Percentiles rank a stretch among this genome's conserved stretches.
These are phyloP conservation scores for Ophiocordyceps camponoti-floridani DNA, from an alignment of 2,329 filamentous ascomycete species.

Conservation along the genomic window DNA sequence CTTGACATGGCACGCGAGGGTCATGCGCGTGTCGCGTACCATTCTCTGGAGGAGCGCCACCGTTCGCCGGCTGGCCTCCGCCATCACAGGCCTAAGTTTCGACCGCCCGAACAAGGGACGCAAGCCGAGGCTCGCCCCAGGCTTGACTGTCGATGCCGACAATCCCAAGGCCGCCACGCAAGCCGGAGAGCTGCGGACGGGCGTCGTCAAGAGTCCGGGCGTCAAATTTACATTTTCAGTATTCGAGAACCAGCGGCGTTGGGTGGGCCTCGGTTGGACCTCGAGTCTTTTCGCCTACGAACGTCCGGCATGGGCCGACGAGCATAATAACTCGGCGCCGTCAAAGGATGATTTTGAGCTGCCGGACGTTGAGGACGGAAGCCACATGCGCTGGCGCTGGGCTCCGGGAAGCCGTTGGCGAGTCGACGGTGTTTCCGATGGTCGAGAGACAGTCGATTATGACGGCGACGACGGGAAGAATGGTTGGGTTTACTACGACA, in stretches of 20 bases:
- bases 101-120: constrained; percentile 25
- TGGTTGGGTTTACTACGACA: constrained; percentile 97
- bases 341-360: constrained; percentile 52
- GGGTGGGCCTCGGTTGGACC: constrained; percentile 92
- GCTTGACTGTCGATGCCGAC: constrained; percentile 6
- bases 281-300: constrained; percentile 82
- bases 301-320: constrained; percentile 82
- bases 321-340: constrained; percentile 70
- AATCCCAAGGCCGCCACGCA: constrained; percentile 8
- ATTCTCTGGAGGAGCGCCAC: constrained; percentile 78
- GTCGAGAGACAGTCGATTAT: constrained; percentile 24
- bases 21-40: constrained; percentile 66
- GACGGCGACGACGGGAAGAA: constrained; percentile 44
- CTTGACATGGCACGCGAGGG: constrained; percentile 81
- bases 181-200: constrained; percentile 13
- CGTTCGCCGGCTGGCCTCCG: constrained; percentile 49
- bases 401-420: constrained; percentile 72
- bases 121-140: constrained; percentile 4
- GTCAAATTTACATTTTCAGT: constrained; percentile 94
- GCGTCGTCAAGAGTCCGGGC: constrained; percentile 43
- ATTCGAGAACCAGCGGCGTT: constrained; percentile 90
- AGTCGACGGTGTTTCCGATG: constrained; percentile 55
- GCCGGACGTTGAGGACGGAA: constrained; percentile 42
- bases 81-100: constrained; percentile 69
- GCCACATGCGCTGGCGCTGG: constrained; percentile 51